These are phyloP conservation scores for Davidsoniella virescens DNA, from an alignment of 2,329 filamentous ascomycete genomes.

Conservation along the genomic window DNA sequence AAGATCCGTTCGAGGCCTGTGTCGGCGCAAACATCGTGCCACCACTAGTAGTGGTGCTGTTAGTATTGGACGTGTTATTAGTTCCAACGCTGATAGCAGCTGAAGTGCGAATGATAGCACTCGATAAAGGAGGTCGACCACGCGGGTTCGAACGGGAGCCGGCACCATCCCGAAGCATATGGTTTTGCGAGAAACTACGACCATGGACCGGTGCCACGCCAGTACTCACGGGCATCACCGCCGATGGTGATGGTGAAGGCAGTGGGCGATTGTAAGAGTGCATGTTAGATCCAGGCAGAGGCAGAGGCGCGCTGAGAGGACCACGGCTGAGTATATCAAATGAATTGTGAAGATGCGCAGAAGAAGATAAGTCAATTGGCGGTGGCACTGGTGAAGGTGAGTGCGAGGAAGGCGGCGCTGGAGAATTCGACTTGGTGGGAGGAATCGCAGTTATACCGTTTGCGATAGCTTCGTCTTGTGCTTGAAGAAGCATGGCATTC, in stretches of 20 bases:
- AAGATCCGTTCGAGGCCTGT: not conserved
- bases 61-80: slow-evolving; percentile 4
- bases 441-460: not conserved
- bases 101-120: slow-evolving; percentile 8
- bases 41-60: not conserved
- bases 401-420: not conserved
- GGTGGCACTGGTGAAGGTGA: slow-evolving; percentile 1
- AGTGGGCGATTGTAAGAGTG: not conserved
- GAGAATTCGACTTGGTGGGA: not conserved
- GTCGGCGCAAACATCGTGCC: not conserved
- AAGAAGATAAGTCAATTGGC: not conserved
- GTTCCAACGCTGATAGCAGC: slow-evolving; percentile 9
- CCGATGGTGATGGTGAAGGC: slow-evolving; percentile 1
- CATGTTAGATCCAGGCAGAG: not conserved
- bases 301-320: slow-evolving; percentile 4
- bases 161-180: not conserved
- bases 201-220: not conserved
- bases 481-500: slow-evolving; percentile 8
- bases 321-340: not conserved
- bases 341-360: not conserved
- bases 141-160: not conserved
- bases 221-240: not conserved
- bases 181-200: slow-evolving; percentile 9
- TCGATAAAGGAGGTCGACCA: slow-evolving; percentile 4
- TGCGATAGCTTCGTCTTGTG: slow-evolving; percentile 4